Conservation (phyloP, 768 basidiomycete species). For the Agrocybe chaxingu region DNA sequence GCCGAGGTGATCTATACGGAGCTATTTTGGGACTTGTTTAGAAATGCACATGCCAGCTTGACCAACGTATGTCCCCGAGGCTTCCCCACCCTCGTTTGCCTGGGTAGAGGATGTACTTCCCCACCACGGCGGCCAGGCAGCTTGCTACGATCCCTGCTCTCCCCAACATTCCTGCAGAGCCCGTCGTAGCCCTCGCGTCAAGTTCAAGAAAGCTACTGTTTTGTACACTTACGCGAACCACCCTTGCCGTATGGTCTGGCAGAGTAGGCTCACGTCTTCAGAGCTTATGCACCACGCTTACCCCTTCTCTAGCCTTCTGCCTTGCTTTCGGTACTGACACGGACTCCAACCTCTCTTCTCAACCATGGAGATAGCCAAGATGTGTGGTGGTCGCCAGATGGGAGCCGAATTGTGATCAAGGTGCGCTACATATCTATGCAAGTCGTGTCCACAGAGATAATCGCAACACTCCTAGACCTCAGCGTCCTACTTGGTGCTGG, state of each 20-base stretch:
- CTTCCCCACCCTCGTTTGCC: background rate
- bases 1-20: conserved; percentile 1
- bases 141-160: conserved; percentile 69
- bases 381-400: conserved; percentile 83
- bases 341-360: conserved; percentile 71
- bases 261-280: conserved; percentile 35
- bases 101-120: conserved; percentile 69
- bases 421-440: conserved; percentile 36
- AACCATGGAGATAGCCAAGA: conserved; percentile 82
- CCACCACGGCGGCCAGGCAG: conserved; percentile 73
- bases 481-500: conserved; percentile 73
- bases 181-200: conserved; percentile 53
- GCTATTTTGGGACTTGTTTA: conserved; percentile 14
- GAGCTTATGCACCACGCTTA: background rate
- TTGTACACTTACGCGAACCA: conserved; percentile 66
- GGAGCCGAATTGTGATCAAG: conserved; percentile 73
- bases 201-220: conserved; percentile 79
- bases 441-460: background rate
- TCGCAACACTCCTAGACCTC: conserved; percentile 56
- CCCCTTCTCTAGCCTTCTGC: conserved; percentile 55
- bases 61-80: background rate
- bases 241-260: conserved; percentile 79
- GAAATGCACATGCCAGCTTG: too few species aligned
- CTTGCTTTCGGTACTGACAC: conserved; percentile 67
- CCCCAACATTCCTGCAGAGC: conserved; percentile 57